Percentiles rank a stretch among this genome's conserved stretches.
These are phyloP conservation scores for Silene uniflora DNA, from an alignment of 148 eudicot species.

Conservation along the genomic window DNA sequence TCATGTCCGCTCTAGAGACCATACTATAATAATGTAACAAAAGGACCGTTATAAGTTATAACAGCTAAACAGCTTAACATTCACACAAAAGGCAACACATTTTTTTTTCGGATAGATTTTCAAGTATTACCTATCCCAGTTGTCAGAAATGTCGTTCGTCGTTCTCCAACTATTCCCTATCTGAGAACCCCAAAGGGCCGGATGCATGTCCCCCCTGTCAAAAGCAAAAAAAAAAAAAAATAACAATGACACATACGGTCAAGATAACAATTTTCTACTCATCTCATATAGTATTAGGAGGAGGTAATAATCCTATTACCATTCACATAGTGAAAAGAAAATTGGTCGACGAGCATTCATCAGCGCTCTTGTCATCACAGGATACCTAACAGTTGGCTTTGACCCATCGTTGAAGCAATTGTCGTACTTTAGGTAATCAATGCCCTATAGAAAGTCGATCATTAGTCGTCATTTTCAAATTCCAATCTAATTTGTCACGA, in stretches of 20 bases:
- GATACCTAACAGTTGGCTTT: conserved; percentile 75
- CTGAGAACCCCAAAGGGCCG: conserved; percentile 66
- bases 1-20: conserved; percentile 68
- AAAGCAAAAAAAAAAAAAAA: not conserved
- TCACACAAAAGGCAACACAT: not conserved
- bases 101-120: not conserved
- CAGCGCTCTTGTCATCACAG: conserved; percentile 77
- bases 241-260: not conserved
- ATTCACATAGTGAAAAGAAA: conserved; percentile 87
- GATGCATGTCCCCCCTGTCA: conserved; percentile 79
- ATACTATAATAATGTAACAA: conserved; percentile 59
- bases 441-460: conserved; percentile 39
- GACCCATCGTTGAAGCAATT: conserved; percentile 58
- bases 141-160: conserved; percentile 63
- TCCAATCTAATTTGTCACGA: too few relatives aligned
- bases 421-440: conserved; percentile 90
- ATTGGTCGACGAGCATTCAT: conserved; percentile 74
- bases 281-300: not conserved
- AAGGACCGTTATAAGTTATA: not conserved
- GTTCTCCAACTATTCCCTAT: conserved; percentile 95
- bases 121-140: conserved; percentile 53
- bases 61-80: not conserved
- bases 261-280: not conserved
- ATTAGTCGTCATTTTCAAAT: not conserved
- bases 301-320: conserved; percentile 30